Conservation (phyloP, 2,329 filamentous ascomycete genomes). For the Neonectria sp. region DNA sequence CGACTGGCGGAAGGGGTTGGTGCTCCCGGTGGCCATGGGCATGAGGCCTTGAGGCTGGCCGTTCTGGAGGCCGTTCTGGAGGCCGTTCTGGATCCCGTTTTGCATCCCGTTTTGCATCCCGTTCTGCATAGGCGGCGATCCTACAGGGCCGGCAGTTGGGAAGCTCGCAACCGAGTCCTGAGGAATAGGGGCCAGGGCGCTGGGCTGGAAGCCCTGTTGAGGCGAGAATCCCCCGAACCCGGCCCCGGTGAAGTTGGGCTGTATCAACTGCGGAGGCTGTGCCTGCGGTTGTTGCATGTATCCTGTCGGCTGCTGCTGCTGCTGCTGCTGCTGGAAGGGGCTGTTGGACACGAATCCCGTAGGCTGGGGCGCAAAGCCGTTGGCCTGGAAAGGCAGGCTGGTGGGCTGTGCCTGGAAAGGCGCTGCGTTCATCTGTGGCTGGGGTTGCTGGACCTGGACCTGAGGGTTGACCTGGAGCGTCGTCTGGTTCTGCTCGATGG, state of each 20-base stretch:
- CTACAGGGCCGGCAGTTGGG: slow-evolving; percentile 52
- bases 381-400: slow-evolving; percentile 44
- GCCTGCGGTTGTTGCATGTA: slow-evolving; percentile 54
- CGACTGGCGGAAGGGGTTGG: slow-evolving; percentile 95
- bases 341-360: slow-evolving; percentile 48
- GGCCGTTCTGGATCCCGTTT: slow-evolving; percentile 1
- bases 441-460: slow-evolving; percentile 52
- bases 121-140: slow-evolving; percentile 36
- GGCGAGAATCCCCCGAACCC: slow-evolving; percentile 89
- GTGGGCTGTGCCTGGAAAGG: slow-evolving; percentile 50
- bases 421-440: slow-evolving; percentile 52
- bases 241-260: slow-evolving; percentile 74
- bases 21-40: slow-evolving; percentile 63
- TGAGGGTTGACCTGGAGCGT: slow-evolving; percentile 68
- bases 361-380: slow-evolving; percentile 52
- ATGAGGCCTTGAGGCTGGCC: slow-evolving; percentile 42
- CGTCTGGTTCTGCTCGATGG: slow-evolving; percentile 91
- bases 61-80: slow-evolving; percentile 27
- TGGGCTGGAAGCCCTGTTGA: slow-evolving; percentile 70
- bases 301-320: slow-evolving; percentile 46
- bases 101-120: slow-evolving; percentile 8
- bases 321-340: slow-evolving; percentile 52
- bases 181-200: slow-evolving; percentile 68
- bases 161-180: slow-evolving; percentile 63
- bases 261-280: slow-evolving; percentile 59